These are phyloP conservation scores for Cyberlindnera sargentensis DNA, from an alignment of 805 yeast species.

Conservation along the genomic window DNA sequence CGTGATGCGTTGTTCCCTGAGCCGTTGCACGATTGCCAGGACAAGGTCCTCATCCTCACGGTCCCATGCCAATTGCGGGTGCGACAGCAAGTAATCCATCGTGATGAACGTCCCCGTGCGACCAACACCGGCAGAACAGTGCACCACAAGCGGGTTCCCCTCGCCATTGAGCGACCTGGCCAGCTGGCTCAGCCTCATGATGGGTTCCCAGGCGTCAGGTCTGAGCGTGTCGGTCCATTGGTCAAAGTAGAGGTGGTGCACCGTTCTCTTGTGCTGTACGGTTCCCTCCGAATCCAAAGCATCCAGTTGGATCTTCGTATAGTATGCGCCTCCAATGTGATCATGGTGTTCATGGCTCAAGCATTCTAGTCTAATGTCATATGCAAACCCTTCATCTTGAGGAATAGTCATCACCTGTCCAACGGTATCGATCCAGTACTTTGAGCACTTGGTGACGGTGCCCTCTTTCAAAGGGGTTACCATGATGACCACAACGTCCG, in stretches of 20 bases:
- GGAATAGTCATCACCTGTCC: conserved; percentile 3
- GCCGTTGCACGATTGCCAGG: conserved; percentile 30
- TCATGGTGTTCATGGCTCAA: conserved; percentile 5
- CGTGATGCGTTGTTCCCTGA: conserved; percentile 38
- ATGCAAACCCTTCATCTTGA: conserved; percentile 7
- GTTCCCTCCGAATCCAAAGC: conserved; percentile 18
- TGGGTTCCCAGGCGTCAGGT: conserved; percentile 35
- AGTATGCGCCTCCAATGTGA: conserved; percentile 7
- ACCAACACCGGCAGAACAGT: conserved; percentile 97
- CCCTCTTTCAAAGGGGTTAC: conserved; percentile 69
- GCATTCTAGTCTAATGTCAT: conserved; percentile 17
- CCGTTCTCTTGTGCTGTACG: conserved; percentile 31
- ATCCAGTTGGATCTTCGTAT: conserved; percentile 16
- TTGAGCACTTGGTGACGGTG: conserved; percentile 65
- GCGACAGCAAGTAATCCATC: conserved; percentile 41
- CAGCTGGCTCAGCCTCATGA: conserved; percentile 25
- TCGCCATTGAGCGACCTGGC: conserved; percentile 23
- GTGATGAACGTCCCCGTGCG: conserved; percentile 86
- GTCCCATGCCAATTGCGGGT: not conserved
- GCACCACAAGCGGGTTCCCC: conserved; percentile 52
- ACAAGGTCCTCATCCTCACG: conserved; percentile 28
- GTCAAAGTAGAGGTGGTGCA: conserved; percentile 63
- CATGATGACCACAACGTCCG: conserved; percentile 61
- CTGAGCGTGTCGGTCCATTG: conserved; percentile 83
- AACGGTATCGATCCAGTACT: conserved; percentile 64